Conservation (phyloP, 352 stramenopile genomes). For the Globisporangium abappressorium region DNA sequence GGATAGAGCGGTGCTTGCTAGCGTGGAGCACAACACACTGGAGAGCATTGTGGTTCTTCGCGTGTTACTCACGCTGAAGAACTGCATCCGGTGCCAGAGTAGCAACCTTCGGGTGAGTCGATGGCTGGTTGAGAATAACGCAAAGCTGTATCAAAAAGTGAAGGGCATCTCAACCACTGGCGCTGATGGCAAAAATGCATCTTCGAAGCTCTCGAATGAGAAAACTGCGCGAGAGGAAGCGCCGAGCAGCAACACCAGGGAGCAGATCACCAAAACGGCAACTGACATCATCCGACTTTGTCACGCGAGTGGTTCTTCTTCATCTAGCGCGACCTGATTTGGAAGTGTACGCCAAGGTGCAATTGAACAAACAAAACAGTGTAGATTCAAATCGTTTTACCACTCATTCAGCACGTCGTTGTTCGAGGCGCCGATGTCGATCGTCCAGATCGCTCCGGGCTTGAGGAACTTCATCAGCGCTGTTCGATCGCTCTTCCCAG, state of each 20-base stretch:
- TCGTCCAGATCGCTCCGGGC: constrained; percentile 69
- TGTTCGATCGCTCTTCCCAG: constrained; percentile 60
- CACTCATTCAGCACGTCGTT: constrained; percentile 63
- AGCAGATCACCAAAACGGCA: constrained; percentile 52
- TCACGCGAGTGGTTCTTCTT: not conserved
- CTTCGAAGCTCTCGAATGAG: not conserved
- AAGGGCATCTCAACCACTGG: constrained; percentile 16
- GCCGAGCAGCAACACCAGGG: constrained; percentile 13
- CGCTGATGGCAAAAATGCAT: not conserved
- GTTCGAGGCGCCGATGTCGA: constrained; percentile 76
- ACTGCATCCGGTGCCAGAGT: constrained; percentile 51
- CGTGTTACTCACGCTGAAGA: constrained; percentile 55
- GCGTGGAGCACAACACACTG: constrained; percentile 21
- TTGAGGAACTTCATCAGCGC: constrained; percentile 80
- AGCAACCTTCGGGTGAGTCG: constrained; percentile 20
- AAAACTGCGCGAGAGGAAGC: constrained; percentile 7
- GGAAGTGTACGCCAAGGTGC: not conserved
- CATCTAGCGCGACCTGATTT: not conserved
- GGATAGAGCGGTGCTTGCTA: constrained; percentile 26
- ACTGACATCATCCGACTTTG: constrained; percentile 37
- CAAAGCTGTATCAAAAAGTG: constrained; percentile 21
- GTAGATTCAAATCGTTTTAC: constrained; percentile 21
- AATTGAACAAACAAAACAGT: not conserved
- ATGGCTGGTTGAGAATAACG: constrained; percentile 31
- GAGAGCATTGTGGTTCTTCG: constrained; percentile 37